These are phyloP conservation scores for Cytospora piceae DNA, from an alignment of 2,329 filamentous ascomycete species.

Conservation along the genomic window DNA sequence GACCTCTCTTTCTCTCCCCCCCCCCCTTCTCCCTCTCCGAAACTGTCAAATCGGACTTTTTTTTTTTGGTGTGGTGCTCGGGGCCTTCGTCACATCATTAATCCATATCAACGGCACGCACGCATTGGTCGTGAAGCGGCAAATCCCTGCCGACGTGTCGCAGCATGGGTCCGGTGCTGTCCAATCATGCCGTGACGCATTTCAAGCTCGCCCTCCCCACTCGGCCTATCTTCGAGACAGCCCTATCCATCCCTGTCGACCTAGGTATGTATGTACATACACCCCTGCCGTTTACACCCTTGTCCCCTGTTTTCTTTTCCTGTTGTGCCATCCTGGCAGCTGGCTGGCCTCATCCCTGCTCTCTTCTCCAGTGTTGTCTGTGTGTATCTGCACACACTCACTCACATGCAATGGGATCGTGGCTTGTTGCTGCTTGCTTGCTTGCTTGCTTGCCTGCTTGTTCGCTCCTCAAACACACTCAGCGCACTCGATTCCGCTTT, in stretches of 20 bases:
- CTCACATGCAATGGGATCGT: no score
- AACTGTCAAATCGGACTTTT: background rate
- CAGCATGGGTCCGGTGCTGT: background rate
- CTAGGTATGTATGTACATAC: no score
- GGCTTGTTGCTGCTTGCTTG: no score
- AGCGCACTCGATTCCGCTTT: background rate
- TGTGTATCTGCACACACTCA: no score
- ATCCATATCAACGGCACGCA: background rate
- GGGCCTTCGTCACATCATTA: background rate
- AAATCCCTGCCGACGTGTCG: slow-evolving; percentile 1
- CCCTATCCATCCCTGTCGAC: background rate
- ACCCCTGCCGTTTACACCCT: background rate
- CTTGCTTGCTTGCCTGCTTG: no score
- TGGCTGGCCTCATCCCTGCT: no score
- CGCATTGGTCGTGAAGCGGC: background rate
- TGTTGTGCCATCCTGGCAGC: no score
- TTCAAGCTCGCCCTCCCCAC: background rate
- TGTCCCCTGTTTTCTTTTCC: background rate
- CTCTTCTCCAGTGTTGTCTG: no score
- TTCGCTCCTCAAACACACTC: no score
- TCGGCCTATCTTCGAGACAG: background rate
- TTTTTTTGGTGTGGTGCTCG: background rate
- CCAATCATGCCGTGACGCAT: background rate
- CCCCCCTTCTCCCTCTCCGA: no score
- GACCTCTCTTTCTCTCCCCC: no score